phyloP scores from a whole-genome alignment of 2,329 filamentous ascomycete species.

The Dactylellina sp. region DNA sequence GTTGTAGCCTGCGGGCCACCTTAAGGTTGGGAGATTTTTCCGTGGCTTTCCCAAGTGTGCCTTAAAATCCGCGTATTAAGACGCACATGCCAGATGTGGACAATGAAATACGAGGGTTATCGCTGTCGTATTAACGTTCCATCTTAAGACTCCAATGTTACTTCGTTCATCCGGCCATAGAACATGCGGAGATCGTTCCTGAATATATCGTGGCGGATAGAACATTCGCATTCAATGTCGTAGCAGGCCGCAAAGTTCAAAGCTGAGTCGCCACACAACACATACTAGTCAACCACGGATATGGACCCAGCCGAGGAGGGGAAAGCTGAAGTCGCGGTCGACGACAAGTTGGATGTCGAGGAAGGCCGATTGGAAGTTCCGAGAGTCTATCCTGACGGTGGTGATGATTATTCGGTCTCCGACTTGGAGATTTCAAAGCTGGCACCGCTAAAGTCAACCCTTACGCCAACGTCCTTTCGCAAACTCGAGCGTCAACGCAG shows the following conservation, averaged over 20 bases:
- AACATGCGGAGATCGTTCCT: conserved; percentile 4
- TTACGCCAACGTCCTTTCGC: conserved; percentile 29
- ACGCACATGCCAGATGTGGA: background rate
- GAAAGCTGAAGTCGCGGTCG: background rate
- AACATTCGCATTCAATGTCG: background rate
- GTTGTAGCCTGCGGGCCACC: no score
- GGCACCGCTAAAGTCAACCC: conserved; percentile 31
- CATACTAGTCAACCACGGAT: background rate
- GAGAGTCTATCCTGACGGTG: background rate
- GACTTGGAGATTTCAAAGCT: conserved; percentile 38
- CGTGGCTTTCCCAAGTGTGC: no score
- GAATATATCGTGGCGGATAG: background rate
- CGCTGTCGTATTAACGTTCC: background rate
- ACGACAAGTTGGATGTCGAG: conserved; percentile 20
- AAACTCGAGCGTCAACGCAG: conserved; percentile 30
- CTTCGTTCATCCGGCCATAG: background rate
- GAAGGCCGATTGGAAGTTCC: conserved; percentile 5
- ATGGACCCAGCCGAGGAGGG: conserved; percentile 11
- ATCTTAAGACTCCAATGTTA: background rate
- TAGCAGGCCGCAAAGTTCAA: no score
- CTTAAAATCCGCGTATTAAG: background rate
- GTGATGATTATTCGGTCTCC: conserved; percentile 14
- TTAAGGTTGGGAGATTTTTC: conserved; percentile 17
- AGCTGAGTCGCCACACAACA: conserved; percentile 13
- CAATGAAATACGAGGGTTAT: conserved; percentile 5